These are phyloP conservation scores for Gamsiella multidivaricata DNA, from an alignment of 192 early-diverging fungal species.

Conservation along the genomic window DNA sequence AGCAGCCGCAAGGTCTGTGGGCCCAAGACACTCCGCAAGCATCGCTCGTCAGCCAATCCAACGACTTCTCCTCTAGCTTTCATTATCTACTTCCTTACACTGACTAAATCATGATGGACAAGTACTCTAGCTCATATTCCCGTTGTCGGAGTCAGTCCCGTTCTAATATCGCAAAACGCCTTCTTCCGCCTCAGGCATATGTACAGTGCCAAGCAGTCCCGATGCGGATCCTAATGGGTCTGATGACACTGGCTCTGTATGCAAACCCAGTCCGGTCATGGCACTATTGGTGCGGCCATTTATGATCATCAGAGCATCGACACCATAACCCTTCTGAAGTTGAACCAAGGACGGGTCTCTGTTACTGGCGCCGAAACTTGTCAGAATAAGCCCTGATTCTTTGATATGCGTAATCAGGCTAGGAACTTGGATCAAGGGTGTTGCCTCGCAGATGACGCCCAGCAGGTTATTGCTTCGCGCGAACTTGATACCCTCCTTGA, in stretches of 20 bases:
- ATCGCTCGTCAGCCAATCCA: too few species aligned
- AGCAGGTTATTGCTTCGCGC: constrained; percentile 91
- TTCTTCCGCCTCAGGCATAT: constrained; percentile 23
- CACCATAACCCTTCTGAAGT: constrained; percentile 83
- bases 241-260: neutral
- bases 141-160: constrained; percentile 17
- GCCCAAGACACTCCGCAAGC: too few species aligned
- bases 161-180: constrained; percentile 49
- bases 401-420: constrained; percentile 93
- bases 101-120: too few species aligned
- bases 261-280: too few species aligned
- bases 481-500: constrained; percentile 97
- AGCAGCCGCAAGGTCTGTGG: too few species aligned
- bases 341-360: constrained; percentile 64
- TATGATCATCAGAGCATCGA: constrained; percentile 87
- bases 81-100: too few species aligned
- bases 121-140: too few species aligned
- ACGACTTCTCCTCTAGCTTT: too few species aligned
- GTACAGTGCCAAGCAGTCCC: too few species aligned
- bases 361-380: constrained; percentile 88
- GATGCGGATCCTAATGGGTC: neutral
- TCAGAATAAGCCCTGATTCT: constrained; percentile 89
- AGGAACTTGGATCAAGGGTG: constrained; percentile 90
- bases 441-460: constrained; percentile 91
- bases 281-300: neutral